Evolutionary conservation across 148 eudicot genomes (phyloP).

Genomic region (Rhododendron griersonianum): DNA sequence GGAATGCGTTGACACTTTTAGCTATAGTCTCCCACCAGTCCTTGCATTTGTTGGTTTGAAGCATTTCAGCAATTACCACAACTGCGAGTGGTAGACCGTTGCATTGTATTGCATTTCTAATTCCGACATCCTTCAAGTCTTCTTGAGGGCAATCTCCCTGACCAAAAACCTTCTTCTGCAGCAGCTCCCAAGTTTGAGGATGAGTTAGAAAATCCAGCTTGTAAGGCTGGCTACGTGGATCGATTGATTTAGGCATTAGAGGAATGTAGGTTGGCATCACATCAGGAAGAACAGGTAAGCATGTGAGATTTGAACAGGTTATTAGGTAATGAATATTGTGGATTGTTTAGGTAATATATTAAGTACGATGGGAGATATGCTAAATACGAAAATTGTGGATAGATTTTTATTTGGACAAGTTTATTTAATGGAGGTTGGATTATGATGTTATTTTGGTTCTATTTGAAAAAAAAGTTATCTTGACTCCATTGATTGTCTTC

Average conservation of each 20-base stretch:
- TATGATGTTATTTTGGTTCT: too few relatives aligned
- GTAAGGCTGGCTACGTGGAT: constrained; percentile 4
- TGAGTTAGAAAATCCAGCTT: constrained; percentile 8
- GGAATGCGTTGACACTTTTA: constrained; percentile 14
- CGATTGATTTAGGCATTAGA: too few relatives aligned
- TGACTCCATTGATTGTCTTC: too few relatives aligned
- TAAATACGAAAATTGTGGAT: too few relatives aligned
- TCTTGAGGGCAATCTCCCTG: constrained; percentile 9
- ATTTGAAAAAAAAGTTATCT: too few relatives aligned
- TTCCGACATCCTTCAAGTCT: constrained; percentile 9
- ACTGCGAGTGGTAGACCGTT: constrained; percentile 31
- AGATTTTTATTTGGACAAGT: constrained; percentile 7
- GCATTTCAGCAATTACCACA: constrained; percentile 26
- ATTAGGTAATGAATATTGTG: too few relatives aligned
- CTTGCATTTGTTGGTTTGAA: constrained; percentile 7
- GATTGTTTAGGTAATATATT: too few relatives aligned
- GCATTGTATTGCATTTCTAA: constrained; percentile 12
- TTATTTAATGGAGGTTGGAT: background rate
- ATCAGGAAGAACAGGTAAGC: too few relatives aligned
- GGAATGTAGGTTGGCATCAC: too few relatives aligned
- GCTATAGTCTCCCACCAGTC: constrained; percentile 28
- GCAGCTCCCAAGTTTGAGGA: constrained; percentile 21
- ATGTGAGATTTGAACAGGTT: too few relatives aligned
- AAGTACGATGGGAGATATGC: too few relatives aligned
- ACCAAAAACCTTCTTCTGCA: constrained; percentile 20